Base-by-base conservation (phyloP, 2,329 filamentous ascomycete genomes). In the Plenodomus biglobosus region DNA sequence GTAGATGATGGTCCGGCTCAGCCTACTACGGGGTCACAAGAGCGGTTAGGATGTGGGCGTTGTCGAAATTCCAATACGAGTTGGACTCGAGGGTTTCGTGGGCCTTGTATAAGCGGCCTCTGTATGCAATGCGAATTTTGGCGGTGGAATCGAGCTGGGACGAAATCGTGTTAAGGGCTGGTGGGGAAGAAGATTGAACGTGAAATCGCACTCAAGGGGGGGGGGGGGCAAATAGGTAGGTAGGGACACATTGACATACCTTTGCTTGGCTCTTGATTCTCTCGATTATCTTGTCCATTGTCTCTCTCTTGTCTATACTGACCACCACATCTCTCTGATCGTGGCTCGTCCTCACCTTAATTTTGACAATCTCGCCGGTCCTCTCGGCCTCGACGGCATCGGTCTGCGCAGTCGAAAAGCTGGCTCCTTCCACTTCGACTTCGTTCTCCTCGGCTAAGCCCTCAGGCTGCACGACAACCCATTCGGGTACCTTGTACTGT, bases 31-130 rank as follows among this genome's bases (percentile, higher is more conserved):
- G 16, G 13, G 35, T 18, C 8, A 59, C 48, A 16, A 59, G 43
- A 2, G 50, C 55, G 6, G 38, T 47, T 6, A 58, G n/a, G 17
- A 58, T n/a, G 19, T 48, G 56, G 27, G 50, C 41, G 19, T 56
- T 56, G 16, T 40, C 87, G 52, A 81, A 78, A 60, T 85, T 82
- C 88, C 89, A 96, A 40, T 87, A 87, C 59, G 52, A 48, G 16
- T 94, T 87, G 2, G 80, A 79, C 38, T 77, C 71, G 16, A 96
- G 75, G 1, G 85, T 79, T 17, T 81, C 68, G 44, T 79, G 78
- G 55, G 92, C 88, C 56, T 85, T 84, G 38, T 96, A 79, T 42
- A 92, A 82, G 66, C 85, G 90, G 58, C 92, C 92, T 71, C 94
- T 80, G 69, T 95, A 95, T 17, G 84, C 85, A 50, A 96, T 81